These are phyloP conservation scores for Aegilops umbellulata DNA, from an alignment of 176 grass and related monocot species.

Conservation along the genomic window DNA sequence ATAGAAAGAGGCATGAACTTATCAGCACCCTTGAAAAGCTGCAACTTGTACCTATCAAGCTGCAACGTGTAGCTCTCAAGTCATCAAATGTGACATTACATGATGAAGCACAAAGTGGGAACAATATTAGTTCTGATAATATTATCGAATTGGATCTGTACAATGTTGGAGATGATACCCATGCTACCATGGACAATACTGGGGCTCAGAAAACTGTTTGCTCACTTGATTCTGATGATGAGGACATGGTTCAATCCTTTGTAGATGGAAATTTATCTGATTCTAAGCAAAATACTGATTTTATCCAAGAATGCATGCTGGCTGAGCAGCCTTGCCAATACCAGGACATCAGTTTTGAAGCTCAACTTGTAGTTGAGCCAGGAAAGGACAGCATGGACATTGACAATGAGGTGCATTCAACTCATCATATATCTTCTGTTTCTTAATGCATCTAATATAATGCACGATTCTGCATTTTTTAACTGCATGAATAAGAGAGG, in stretches of 20 bases:
- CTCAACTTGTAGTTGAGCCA: slow-evolving; percentile 19
- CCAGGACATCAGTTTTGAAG: slow-evolving; percentile 24
- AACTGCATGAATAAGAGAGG: neutral
- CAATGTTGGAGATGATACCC: neutral
- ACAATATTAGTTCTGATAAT: slow-evolving; percentile 6
- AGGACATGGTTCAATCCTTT: slow-evolving; percentile 24
- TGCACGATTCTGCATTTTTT: neutral
- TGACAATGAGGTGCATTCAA: slow-evolving; percentile 27
- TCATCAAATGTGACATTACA: neutral
- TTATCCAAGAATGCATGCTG: neutral
- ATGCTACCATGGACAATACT: slow-evolving; percentile 11
- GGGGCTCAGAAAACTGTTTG: slow-evolving; percentile 6
- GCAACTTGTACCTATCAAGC: slow-evolving; percentile 6
- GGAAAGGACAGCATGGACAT: neutral
- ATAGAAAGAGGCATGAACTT: slow-evolving; percentile 14
- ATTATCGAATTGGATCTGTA: slow-evolving; percentile 20
- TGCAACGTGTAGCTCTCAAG: slow-evolving; percentile 12
- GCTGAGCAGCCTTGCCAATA: neutral
- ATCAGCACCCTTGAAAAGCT: slow-evolving; percentile 29
- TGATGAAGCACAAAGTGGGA: slow-evolving; percentile 1
- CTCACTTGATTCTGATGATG: slow-evolving; percentile 32
- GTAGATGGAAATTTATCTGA: slow-evolving; percentile 19
- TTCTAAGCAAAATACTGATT: neutral
- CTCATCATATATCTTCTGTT: neutral
- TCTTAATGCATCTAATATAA: neutral